These are phyloP conservation scores for Podila epigama DNA, from an alignment of 192 early-diverging fungal species.

Conservation along the genomic window DNA sequence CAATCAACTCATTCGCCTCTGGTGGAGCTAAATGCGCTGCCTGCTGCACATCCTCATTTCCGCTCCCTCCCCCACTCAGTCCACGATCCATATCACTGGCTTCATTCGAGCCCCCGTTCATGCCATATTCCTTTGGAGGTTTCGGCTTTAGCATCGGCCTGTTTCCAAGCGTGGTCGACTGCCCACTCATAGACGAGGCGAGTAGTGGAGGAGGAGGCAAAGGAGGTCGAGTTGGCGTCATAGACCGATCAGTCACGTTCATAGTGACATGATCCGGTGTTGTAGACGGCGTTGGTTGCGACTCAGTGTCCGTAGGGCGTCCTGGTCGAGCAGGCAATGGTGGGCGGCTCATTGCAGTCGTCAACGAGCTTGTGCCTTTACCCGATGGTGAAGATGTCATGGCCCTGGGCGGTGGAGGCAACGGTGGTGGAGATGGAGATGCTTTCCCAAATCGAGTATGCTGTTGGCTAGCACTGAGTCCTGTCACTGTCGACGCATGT, in stretches of 20 bases:
- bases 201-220: constrained; percentile 32
- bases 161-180: background rate
- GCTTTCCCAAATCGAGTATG: constrained; percentile 37
- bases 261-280: constrained; percentile 4
- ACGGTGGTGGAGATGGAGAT: constrained; percentile 39
- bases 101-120: background rate
- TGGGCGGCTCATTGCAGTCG: constrained; percentile 5
- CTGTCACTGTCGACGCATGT: constrained; percentile 7
- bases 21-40: constrained; percentile 23
- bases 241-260: constrained; percentile 24
- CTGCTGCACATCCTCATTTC: constrained; percentile 4
- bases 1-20: constrained; percentile 43
- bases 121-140: background rate
- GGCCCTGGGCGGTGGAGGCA: constrained; percentile 44
- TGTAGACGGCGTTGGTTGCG: background rate
- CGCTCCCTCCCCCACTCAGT: background rate
- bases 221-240: constrained; percentile 42
- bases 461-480: constrained; percentile 23
- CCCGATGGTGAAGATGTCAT: constrained; percentile 20
- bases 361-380: background rate
- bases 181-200: background rate
- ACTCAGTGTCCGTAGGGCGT: constrained; percentile 8
- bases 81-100: background rate
- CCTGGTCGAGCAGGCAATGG: constrained; percentile 31
- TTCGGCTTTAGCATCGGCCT: background rate